Evolutionary conservation across 1,284 basidiomycete species (phyloP), one percentile per base, ranked within the genome.

Genomic region (Porphyrellus sp.): DNA sequence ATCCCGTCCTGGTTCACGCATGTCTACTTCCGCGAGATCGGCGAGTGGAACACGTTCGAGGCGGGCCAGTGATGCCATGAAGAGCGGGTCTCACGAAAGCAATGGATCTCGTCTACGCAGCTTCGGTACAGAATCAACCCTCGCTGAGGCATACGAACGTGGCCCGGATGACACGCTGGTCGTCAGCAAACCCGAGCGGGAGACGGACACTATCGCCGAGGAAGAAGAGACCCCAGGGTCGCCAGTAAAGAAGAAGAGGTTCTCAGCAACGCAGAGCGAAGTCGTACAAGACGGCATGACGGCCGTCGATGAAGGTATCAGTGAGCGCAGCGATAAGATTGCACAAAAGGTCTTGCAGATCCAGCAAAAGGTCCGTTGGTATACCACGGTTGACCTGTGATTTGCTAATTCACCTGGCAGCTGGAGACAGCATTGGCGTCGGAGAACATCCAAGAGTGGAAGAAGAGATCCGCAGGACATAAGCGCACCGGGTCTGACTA

Each of bases 291-390:
- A 90, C 63, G 84, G 83, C 23, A 89, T 91, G 85, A 78, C 74
- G 51, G 89, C 88, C 23, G 86, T 91, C 15, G 89, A 91, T 60
- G 86, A 88, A 65, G 86, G 87, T 21, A 92, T 91, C 68, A 87
- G 81, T 59, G 77, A 85, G 65, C 85, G 85, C 67, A 91, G 86
- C 61, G 89, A 91, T 60, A 85, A 80, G 61, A 91, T 92, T 57
- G 86, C 89, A 30, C 82, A 87, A 69, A 91, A 91, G 68, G 86
- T 91, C 33, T 63, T 86, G 46, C 82, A 89, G 68, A 92, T 91
- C 57, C 89, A 91, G 69, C 83, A 86, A 60, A 91, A 91, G 79
- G 88, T 89, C 43, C 16, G 70, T 63, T 51, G 16, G 53, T 21
- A 28, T 28, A 8, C 33, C 7, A 8, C 23, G 13, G 40, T 33